Base-by-base conservation (phyloP, 2,329 filamentous ascomycete genomes). In the Pestalotiopsis sp. region DNA sequence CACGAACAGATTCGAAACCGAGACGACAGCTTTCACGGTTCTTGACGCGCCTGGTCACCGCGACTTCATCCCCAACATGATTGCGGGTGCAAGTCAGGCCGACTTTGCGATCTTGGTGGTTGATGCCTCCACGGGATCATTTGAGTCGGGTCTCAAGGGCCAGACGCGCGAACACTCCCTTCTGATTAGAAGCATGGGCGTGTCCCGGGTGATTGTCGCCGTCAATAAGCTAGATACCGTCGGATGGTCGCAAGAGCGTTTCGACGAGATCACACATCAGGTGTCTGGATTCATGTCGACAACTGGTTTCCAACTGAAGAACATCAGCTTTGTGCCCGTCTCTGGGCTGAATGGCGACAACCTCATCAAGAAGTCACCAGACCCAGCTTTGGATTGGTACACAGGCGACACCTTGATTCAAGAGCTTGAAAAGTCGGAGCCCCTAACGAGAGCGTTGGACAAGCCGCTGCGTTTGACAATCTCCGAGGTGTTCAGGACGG, bases 31-130 rank as follows among this genome's bases (percentile, higher is more conserved):
- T 12, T 98, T 98, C 77, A 98, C 96, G 1, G 97, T 99, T 61
- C 86, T 99, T 4, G 96, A 99, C 78, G 95, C 96, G 0, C 96
- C 96, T 0, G 96, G 96, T 0, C 96, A 99, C 80, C 89, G 91
- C 70, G 96, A 99, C 78, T 99, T 98, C 77, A 94, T 99, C 23
- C 96, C 96, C 0, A 99, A 98, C 79, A 99, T 99, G 96, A 98
- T 99, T 78, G 95, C 95, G 2, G 96, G 96, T 14, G 94, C 95
- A 3, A 96, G 93, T 69, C 95, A 98, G 81, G 97, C 96, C 11
- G 96, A 99, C 78, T 96, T 98, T 80, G 96, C 95, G 0, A 92
- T 99, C 0, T 84, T 99, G 3, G 96, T 99, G 23, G 94, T 99
- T 70, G 96, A 99, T 78, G 92, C 95, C 4, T 92, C 92, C 69